Conservation (phyloP, 2,329 filamentous ascomycete species). For the Teratosphaeria destructans region DNA sequence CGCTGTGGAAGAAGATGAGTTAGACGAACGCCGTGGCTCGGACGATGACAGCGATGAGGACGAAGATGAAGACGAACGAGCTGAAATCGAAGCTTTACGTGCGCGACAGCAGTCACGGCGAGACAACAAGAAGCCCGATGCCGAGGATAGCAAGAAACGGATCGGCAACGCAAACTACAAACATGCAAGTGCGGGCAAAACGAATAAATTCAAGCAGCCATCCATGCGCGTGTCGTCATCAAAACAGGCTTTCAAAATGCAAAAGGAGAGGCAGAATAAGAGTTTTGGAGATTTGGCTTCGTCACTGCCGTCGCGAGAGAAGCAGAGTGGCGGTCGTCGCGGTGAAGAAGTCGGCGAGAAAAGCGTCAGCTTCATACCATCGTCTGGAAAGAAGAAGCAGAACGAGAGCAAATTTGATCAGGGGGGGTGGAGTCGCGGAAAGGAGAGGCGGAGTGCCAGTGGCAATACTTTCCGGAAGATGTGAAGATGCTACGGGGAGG, state of each 20-base stretch:
- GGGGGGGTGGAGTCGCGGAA: slow-evolving; percentile 23
- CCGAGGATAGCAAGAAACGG: slow-evolving; percentile 28
- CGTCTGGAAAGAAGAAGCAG: slow-evolving; percentile 34
- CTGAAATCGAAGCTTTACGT: slow-evolving; percentile 14
- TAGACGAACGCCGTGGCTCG: slow-evolving; percentile 32
- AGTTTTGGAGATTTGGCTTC: slow-evolving; percentile 49
- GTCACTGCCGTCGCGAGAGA: slow-evolving; percentile 22
- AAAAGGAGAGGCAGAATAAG: slow-evolving; percentile 36
- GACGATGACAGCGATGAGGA: slow-evolving; percentile 27
- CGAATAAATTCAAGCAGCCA: slow-evolving; percentile 31
- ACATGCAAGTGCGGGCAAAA: slow-evolving; percentile 19
- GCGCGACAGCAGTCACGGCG: slow-evolving; percentile 26
- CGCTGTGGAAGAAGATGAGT: slow-evolving; percentile 50
- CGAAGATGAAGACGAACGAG: slow-evolving; percentile 33
- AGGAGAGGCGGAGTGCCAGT: slow-evolving; percentile 60
- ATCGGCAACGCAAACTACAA: slow-evolving; percentile 55
- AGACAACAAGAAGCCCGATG: slow-evolving; percentile 27
- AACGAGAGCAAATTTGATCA: slow-evolving; percentile 13
- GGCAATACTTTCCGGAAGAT: slow-evolving; percentile 48
- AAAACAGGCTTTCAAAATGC: slow-evolving; percentile 21
- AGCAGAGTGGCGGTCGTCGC: slow-evolving; percentile 13
- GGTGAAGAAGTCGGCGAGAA: slow-evolving; percentile 42
- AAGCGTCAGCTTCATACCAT: slow-evolving; percentile 63
- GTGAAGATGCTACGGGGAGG: not conserved
- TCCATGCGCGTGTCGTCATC: slow-evolving; percentile 50